A percentile compares a stretch with the other conserved stretches of the same genome.
Conservation (phyloP, 805 yeast genomes). For the Candida taoyuanica region DNA sequence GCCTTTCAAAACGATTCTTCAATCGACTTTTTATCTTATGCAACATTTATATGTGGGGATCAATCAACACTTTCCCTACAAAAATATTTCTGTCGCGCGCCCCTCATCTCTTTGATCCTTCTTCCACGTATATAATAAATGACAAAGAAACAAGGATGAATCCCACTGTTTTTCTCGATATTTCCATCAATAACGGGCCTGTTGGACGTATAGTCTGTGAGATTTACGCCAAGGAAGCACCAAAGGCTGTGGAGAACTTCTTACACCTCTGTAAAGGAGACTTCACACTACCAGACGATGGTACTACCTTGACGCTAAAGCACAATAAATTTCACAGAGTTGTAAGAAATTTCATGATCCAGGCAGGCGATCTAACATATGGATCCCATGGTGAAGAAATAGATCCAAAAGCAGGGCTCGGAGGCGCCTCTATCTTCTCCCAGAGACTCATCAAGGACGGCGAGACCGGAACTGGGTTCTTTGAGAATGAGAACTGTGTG, state of each 20-base stretch:
- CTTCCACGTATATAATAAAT: too few relatives aligned
- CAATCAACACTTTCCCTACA: too few relatives aligned
- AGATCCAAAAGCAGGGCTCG: conserved; percentile 31
- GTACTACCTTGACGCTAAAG: conserved; percentile 32
- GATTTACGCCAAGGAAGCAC: conserved; percentile 46
- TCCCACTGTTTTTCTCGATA: conserved; percentile 43
- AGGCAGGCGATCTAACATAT: conserved; percentile 55
- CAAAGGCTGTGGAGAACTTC: conserved; percentile 51
- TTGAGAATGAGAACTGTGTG: conserved; percentile 54
- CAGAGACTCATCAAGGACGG: conserved; percentile 19
- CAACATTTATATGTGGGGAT: too few relatives aligned
- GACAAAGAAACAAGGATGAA: conserved; percentile 1
- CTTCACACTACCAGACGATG: conserved; percentile 18
- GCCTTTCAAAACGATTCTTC: too few relatives aligned
- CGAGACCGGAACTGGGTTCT: conserved; percentile 31
- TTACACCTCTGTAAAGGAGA: conserved; percentile 39
- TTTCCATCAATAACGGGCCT: conserved; percentile 36
- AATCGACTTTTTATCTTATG: too few relatives aligned
- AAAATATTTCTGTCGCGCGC: too few relatives aligned
- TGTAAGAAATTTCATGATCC: conserved; percentile 65
- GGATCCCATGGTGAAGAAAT: conserved; percentile 31
- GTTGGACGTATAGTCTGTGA: conserved; percentile 62
- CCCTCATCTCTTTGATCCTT: too few relatives aligned
- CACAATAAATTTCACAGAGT: conserved; percentile 55
- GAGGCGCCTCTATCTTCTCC: conserved; percentile 43